phyloP scores from a whole-genome alignment of 208 protist species.

The Crithidia bombi region DNA sequence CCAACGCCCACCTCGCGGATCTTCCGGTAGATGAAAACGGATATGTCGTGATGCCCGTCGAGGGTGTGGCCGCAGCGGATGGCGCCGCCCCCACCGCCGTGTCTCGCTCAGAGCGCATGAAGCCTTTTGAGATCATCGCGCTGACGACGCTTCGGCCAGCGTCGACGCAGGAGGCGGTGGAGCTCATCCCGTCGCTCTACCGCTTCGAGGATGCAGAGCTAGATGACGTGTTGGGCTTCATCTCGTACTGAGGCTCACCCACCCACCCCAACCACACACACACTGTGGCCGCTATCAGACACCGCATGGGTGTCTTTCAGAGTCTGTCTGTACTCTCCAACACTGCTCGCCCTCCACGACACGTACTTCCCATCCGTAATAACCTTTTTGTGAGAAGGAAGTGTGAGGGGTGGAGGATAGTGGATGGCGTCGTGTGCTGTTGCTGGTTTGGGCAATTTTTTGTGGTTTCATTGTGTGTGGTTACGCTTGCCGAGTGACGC shows the following conservation, averaged over 20 bases:
- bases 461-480: too few species aligned
- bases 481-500: not conserved
- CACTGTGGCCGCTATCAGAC: too few species aligned
- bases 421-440: too few species aligned
- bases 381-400: too few species aligned
- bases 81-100: constrained; percentile 9
- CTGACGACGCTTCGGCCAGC: constrained; percentile 74
- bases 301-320: too few species aligned
- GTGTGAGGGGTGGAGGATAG: too few species aligned
- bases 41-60: constrained; percentile 24
- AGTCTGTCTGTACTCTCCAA: too few species aligned
- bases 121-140: constrained; percentile 80
- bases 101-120: constrained; percentile 44
- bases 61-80: not conserved
- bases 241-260: constrained; percentile 29
- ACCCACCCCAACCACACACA: too few species aligned
- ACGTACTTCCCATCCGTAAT: too few species aligned
- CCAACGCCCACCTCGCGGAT: constrained; percentile 53
- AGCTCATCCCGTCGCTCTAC: constrained; percentile 77
- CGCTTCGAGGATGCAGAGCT: constrained; percentile 75
- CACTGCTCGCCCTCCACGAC: too few species aligned
- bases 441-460: too few species aligned
- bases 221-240: constrained; percentile 37
- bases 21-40: constrained; percentile 42
- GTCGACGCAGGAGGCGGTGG: constrained; percentile 64